Evolutionary conservation across 352 stramenopile species (phyloP), one percentile per base, ranked within the genome.

Genomic region (Globisporangium okanoganense): DNA sequence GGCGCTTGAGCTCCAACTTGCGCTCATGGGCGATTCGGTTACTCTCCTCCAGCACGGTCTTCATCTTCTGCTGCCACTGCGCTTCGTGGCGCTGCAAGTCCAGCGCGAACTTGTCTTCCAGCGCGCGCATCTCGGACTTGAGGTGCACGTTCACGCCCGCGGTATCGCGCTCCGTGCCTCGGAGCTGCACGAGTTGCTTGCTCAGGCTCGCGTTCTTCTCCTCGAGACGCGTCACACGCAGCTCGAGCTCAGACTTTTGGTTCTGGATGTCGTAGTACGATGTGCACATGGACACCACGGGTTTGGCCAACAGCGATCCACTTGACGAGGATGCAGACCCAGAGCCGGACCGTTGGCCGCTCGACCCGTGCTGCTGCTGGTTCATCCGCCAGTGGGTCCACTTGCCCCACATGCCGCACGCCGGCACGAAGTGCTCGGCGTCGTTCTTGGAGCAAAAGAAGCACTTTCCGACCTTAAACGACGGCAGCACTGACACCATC

Each of bases 401-500:
- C 56, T 92, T 92, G 20, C 82, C 82, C 82, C 82, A 94, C 75
- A 92, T 87, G 2, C 81, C 81, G 24, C 85, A 92, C 14, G 81
- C 78, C 18, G 85, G 85, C 0, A 94, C 85, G 45, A 90, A 86
- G 33, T 94, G 85, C 52, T 91, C 81, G 1, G 83, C 80, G 8
- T 87, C 82, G 29, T 90, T 92, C 56, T 94, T 92, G 29, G 79
- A 87, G 62, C 85, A 94, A 58, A 94, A 94, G 56, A 94, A 94
- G 51, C 85, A 94, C 51, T 94, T 94, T 16, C 81, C 82, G 1
- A 76, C 70, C 43, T 85, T 90, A 60, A 92, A 92, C 22, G 82
- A 94, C 22, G 82, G 85, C 43, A 94, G 65, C 0, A 92, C 78
- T 2, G 85, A 94, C 22, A 91, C 66, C 65, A 94, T 92, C 51